These are phyloP conservation scores for Epichloe glyceriae DNA, from an alignment of 2,329 filamentous ascomycete species.

Conservation along the genomic window DNA sequence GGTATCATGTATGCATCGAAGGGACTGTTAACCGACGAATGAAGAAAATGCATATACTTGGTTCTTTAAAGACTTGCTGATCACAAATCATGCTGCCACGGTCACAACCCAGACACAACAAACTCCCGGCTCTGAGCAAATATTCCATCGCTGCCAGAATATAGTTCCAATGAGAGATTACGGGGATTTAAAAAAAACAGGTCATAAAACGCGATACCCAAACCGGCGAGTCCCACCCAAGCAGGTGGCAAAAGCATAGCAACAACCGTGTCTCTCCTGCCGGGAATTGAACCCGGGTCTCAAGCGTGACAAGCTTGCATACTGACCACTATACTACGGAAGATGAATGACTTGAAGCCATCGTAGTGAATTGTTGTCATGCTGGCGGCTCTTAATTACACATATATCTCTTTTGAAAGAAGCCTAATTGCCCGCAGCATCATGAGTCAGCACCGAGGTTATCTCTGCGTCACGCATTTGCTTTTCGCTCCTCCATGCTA, in stretches of 20 bases:
- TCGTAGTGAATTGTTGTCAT: background rate
- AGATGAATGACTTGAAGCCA: conserved; percentile 1
- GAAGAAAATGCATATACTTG: too few relatives aligned
- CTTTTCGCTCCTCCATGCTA: too few relatives aligned
- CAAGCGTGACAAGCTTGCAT: conserved; percentile 5
- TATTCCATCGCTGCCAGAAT: too few relatives aligned
- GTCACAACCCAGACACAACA: too few relatives aligned
- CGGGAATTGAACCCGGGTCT: conserved; percentile 6
- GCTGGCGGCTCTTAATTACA: accelerated
- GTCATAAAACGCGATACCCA: background rate
- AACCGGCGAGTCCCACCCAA: background rate
- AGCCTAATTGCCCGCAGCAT: background rate
- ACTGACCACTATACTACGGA: conserved; percentile 5
- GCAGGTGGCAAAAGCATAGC: accelerated
- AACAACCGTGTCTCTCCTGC: background rate
- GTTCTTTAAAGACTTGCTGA: too few relatives aligned
- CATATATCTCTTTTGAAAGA: accelerated
- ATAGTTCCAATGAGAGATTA: too few relatives aligned
- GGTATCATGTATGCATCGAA: too few relatives aligned
- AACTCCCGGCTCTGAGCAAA: too few relatives aligned
- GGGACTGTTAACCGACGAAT: too few relatives aligned
- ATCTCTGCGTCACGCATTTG: too few relatives aligned
- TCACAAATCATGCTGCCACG: too few relatives aligned
- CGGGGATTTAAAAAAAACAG: background rate
- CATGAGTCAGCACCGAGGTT: background rate